Percentiles rank a stretch among this genome's conserved stretches.
Evolutionary conservation across 179 eudicot species (phyloP).

Genomic region (Beta lomatogona): DNA sequence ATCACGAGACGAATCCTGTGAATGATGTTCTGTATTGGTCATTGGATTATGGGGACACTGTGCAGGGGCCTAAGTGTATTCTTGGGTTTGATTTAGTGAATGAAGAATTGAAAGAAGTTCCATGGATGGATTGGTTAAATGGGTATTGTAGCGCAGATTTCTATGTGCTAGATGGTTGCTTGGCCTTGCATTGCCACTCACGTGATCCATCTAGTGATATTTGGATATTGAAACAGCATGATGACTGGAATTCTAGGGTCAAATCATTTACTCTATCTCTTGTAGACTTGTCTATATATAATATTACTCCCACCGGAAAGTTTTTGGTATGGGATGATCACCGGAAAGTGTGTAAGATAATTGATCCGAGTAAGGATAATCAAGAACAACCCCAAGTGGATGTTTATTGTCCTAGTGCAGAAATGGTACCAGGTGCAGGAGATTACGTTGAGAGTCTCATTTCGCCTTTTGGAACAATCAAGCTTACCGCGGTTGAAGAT

Average conservation of each 20-base stretch:
- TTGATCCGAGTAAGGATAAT: background rate
- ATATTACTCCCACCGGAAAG: background rate
- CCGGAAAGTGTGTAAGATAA: background rate
- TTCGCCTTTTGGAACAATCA: background rate
- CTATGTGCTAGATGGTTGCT: background rate
- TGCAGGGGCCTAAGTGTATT: too few species aligned
- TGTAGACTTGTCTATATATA: background rate
- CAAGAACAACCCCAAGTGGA: background rate
- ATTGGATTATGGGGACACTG: background rate
- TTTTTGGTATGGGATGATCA: background rate
- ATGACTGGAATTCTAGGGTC: slow-evolving; percentile 14
- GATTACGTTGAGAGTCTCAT: slow-evolving; percentile 9
- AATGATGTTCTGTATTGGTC: background rate
- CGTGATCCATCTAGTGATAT: background rate
- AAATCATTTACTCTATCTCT: background rate
- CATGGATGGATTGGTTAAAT: background rate
- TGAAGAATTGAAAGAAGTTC: slow-evolving; percentile 5
- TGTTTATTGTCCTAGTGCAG: too few species aligned
- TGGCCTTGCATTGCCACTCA: background rate
- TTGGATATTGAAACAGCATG: background rate
- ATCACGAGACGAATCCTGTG: background rate
- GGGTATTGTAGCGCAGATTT: background rate
- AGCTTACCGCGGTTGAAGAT: background rate
- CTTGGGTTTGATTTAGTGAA: slow-evolving; percentile 7
- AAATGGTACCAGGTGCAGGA: background rate